Percentiles rank a stretch among this genome's conserved stretches.
Conservation (phyloP, 306 rosid genomes). For the Lathyrus aphaca region DNA sequence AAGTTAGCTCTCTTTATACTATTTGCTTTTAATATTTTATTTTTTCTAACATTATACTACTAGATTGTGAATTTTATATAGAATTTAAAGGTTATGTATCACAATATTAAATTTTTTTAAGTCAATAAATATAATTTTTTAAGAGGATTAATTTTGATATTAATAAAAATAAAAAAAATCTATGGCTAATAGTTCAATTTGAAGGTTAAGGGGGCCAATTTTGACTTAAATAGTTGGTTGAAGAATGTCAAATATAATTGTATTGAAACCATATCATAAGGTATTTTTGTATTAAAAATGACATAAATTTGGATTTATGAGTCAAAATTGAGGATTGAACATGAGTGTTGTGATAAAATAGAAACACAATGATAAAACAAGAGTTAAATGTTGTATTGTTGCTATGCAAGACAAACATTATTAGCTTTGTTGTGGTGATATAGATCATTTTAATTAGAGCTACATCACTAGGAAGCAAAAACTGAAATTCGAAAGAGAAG, state of each 20-base stretch:
- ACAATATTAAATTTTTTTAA: too few relatives aligned
- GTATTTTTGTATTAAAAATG: slow-evolving; percentile 34
- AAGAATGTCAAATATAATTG: slow-evolving; percentile 45
- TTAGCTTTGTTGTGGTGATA: slow-evolving; percentile 47
- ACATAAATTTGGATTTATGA: slow-evolving; percentile 37
- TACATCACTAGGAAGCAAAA: slow-evolving; percentile 38
- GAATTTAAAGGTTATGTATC: too few relatives aligned
- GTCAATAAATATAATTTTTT: too few relatives aligned
- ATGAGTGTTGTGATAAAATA: slow-evolving; percentile 49
- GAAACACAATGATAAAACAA: slow-evolving; percentile 69
- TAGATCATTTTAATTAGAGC: slow-evolving; percentile 48
- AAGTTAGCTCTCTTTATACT: slow-evolving; percentile 25
- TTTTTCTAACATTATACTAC: too few relatives aligned
- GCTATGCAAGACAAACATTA: slow-evolving; percentile 62
- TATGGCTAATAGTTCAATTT: slow-evolving; percentile 4
- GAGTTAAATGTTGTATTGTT: slow-evolving; percentile 51
- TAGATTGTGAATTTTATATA: too few relatives aligned
- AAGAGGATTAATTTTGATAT: too few relatives aligned
- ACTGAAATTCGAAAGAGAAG: slow-evolving; percentile 42
- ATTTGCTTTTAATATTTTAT: not conserved
- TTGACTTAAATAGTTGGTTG: slow-evolving; percentile 40
- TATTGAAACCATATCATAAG: slow-evolving; percentile 42
- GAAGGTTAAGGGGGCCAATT: slow-evolving; percentile 34
- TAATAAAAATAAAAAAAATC: not conserved
- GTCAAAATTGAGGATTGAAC: slow-evolving; percentile 65